Conservation (phyloP, 2,329 filamentous ascomycete species). For the Pyrenophora graminea region DNA sequence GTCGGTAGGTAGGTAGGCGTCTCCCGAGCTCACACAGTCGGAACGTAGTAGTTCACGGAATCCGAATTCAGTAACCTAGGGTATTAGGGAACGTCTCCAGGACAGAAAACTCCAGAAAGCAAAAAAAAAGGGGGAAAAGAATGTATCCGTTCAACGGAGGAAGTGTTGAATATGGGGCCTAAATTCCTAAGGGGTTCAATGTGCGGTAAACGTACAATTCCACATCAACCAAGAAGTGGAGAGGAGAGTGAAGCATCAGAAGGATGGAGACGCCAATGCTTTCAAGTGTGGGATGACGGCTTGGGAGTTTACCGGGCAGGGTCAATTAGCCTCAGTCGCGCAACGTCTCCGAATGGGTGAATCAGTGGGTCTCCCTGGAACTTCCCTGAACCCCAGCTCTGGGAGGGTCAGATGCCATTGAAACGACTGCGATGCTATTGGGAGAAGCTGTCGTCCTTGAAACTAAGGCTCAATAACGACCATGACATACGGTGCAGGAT, state of each 20-base stretch:
- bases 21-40: slow-evolving; percentile 1
- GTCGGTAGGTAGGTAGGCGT: slow-evolving; percentile 8
- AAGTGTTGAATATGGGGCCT: slow-evolving; percentile 20
- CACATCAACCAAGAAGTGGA: slow-evolving; percentile 23
- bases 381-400: slow-evolving; percentile 10
- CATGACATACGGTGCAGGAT: slow-evolving; percentile 18
- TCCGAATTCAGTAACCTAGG: slow-evolving; percentile 5
- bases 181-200: slow-evolving; percentile 13
- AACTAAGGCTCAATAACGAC: slow-evolving; percentile 26
- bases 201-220: not conserved
- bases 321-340: slow-evolving; percentile 25
- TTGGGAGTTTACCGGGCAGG: slow-evolving; percentile 21
- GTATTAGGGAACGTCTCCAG: slow-evolving; percentile 30
- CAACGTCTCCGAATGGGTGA: slow-evolving; percentile 29
- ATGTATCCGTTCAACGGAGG: slow-evolving; percentile 40
- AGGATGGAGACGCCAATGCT: slow-evolving; percentile 36
- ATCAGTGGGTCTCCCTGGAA: slow-evolving; percentile 21
- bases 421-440: slow-evolving; percentile 21
- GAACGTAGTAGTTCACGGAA: too few species aligned
- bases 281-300: slow-evolving; percentile 31
- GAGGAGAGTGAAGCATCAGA: slow-evolving; percentile 23
- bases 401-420: slow-evolving; percentile 5
- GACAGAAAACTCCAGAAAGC: slow-evolving; percentile 24
- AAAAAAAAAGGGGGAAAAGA: slow-evolving; percentile 11
- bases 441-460: slow-evolving; percentile 28